Base-by-base conservation (phyloP, 805 yeast species). In the Candida khao-thaluensis region DNA sequence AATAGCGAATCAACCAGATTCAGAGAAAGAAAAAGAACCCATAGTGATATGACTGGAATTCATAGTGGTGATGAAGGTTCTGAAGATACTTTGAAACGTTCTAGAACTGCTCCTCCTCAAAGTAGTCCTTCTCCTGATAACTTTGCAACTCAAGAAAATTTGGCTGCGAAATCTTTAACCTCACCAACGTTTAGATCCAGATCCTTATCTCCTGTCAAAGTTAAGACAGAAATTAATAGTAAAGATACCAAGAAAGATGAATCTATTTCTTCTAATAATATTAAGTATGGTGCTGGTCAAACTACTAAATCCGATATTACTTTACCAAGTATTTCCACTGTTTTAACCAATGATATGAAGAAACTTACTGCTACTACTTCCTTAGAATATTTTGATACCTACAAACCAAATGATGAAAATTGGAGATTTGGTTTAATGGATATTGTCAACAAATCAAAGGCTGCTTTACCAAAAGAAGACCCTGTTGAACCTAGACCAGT, bases 91-190 rank as follows among this genome's bases (percentile, higher is more conserved):
- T 30, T 18, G 36, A 71, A 71, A 49, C 55, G 72, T 35, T 59
- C 72, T n/a, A 59, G 66, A 50, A 69, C 75, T 7, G 74, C 75
- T 3, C 75, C 76, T 23, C 71, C 75, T 9, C 66, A 71, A 12
- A 66, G 67, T 8, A 29, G 27, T 15, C 33, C 69, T 66, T n/a
- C 51, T 48, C 8, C 53, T 48, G 35, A 23, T 14, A 18, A 23
- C n/a, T 10, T 23, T 16, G 16, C 25, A 5, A 21, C 12, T 16
- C 42, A 28, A 18, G 12, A 3, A 17, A 32, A 14, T 24, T 32
- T 26, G 26, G 36, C 15, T 29, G 14, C 25, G 8, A 23, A 17
- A 20, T 26, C 37, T 17, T n/a, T 11, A 12, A 16, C 6, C 4
- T 14, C 11, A 5, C 18, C 51, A 12, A 49, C 20, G 7, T 33